phyloP scores from a whole-genome alignment of 352 stramenopile species.

The Poterioochromonas sp. region DNA sequence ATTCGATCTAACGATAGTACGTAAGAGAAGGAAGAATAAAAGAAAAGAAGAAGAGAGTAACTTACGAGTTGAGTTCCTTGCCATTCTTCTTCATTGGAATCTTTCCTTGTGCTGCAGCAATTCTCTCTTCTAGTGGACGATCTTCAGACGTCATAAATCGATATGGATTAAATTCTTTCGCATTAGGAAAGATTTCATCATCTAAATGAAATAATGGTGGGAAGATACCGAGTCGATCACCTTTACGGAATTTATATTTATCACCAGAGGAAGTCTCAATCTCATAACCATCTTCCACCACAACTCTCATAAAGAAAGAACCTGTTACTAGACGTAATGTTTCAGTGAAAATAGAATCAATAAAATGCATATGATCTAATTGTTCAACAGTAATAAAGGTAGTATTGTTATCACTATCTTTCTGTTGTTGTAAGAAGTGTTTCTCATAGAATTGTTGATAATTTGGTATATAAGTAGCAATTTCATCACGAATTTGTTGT shows the following conservation, averaged over 20 bases:
- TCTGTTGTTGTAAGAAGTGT: neutral
- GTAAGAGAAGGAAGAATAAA: too few species aligned
- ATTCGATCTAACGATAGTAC: too few species aligned
- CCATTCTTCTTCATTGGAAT: neutral
- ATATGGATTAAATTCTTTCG: neutral
- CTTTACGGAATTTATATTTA: constrained; percentile 16
- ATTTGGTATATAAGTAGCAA: too few species aligned
- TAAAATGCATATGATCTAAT: neutral
- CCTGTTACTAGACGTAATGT: neutral
- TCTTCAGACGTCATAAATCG: neutral
- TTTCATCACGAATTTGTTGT: neutral
- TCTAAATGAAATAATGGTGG: neutral
- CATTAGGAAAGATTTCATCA: constrained; percentile 2
- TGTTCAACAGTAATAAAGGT: neutral
- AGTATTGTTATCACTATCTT: neutral
- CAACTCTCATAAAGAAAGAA: neutral
- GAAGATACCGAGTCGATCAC: neutral
- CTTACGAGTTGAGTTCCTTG: neutral
- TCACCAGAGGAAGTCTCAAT: neutral
- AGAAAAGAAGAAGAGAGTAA: too few species aligned
- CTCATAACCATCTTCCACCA: neutral
- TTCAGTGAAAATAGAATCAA: neutral
- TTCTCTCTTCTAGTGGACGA: neutral
- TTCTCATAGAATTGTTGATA: neutral
- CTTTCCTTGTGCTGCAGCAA: neutral